Evolutionary conservation across 148 eudicot species (phyloP), one percentile per base, ranked within the genome.

Genomic region (Chenopodium berlandieri): DNA sequence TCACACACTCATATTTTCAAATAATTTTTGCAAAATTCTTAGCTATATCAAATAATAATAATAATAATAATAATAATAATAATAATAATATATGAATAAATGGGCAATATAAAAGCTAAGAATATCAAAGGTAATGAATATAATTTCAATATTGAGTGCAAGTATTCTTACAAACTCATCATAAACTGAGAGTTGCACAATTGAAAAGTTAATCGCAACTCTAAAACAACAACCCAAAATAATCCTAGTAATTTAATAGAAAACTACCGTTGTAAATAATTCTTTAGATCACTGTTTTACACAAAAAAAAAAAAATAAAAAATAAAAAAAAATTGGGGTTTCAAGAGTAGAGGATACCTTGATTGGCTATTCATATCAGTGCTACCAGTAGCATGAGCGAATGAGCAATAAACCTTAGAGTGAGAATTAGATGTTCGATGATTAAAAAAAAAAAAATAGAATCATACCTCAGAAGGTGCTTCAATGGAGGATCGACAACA

Each of bases 331-430:
- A 32, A 32, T 66, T 27, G 20, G 16, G 40, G 9, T 67, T 75
- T 23, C 54, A 23, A 1, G 22, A 22, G 30, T n/a, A 9, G 16
- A 31, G 34, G 34, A 23, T 78, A 93, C 99, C 99, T 97, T 44
- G 99, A 97, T 83, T 97, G 98, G 76, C 90, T 89, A 80, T 97
- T 97, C 99, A 97, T 97, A 11, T 97, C 94, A 46, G 99, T 97
- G 85, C 99, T 97, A n/a, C 88, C 99, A 50, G 99, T 97, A 40
- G 99, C 99, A 75, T 98, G 97, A 78, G 91, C 80, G 34, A 32
- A 32, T 32, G 34, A 32, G 34, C 34, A 50, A 89, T 64, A n/a
- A 98, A 94, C 32, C 99, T 32, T 32, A 32, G 34, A 32, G 34
- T 32, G 34, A 32, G 34, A 32, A 32, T 32, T 32, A 1, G 34